Evolutionary conservation across 1,284 basidiomycete species (phyloP).

Genomic region (Anthracocystis setariae): DNA sequence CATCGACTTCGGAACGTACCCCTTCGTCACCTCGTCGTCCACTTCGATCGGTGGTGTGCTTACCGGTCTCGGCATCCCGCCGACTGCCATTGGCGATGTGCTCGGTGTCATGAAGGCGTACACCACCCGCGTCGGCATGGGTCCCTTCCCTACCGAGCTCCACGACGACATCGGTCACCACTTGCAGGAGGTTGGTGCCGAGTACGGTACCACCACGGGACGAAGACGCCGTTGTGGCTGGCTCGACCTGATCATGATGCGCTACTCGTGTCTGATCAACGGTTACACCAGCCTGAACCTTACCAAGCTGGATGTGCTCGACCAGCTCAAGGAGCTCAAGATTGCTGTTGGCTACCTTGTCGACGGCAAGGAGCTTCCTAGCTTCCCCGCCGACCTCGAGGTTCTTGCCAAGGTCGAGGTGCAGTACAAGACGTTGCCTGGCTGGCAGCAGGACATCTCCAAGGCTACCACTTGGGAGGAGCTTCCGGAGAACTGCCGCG

Average conservation of each 20-base stretch:
- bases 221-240: constrained; percentile 92
- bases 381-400: constrained; percentile 95
- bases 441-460: constrained; percentile 88
- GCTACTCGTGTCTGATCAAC: constrained; percentile 92
- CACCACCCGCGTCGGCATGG: constrained; percentile 95
- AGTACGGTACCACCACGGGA: constrained; percentile 92
- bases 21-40: constrained; percentile 92
- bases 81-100: constrained; percentile 81
- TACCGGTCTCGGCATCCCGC: constrained; percentile 94
- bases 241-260: constrained; percentile 95
- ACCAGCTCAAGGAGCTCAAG: constrained; percentile 86
- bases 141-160: constrained; percentile 96
- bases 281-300: constrained; percentile 93
- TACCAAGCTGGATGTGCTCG: constrained; percentile 94
- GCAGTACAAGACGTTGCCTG: constrained; percentile 87
- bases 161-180: constrained; percentile 85
- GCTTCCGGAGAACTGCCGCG: constrained; percentile 85
- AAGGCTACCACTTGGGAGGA: constrained; percentile 77
- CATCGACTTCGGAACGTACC: constrained; percentile 96
- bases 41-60: constrained; percentile 94
- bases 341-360: constrained; percentile 83
- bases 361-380: constrained; percentile 79
- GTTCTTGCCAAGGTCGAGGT: constrained; percentile 84
- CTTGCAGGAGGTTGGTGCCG: constrained; percentile 90
- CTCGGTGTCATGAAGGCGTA: constrained; percentile 98